Evolutionary conservation across 352 stramenopile species (phyloP).

Genomic region (Globisporangium radiosum): DNA sequence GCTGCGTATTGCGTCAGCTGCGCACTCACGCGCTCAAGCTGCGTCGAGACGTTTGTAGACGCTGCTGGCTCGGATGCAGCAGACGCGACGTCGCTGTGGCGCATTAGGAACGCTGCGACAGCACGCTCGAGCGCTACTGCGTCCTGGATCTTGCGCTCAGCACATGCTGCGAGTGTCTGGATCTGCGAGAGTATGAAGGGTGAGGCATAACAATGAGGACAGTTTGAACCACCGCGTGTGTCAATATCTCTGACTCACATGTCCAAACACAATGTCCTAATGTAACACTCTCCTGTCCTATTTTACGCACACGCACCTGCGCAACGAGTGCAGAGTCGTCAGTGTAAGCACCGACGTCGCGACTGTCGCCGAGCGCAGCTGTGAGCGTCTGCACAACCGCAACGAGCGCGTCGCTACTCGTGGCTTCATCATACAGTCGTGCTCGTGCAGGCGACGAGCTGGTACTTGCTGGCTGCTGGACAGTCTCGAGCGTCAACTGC

Average conservation of each 20-base stretch:
- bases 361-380: slow-evolving; percentile 9
- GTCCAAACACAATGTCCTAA: too few species aligned
- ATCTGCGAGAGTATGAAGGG: too few species aligned
- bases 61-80: neutral
- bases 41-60: neutral
- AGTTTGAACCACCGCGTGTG: too few species aligned
- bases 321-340: slow-evolving; percentile 9
- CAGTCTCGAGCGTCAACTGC: neutral
- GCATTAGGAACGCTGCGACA: slow-evolving; percentile 22
- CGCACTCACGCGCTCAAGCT: slow-evolving; percentile 12
- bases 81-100: slow-evolving; percentile 14
- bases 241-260: too few species aligned
- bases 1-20: slow-evolving; percentile 4
- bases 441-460: too few species aligned
- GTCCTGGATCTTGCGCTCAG: slow-evolving; percentile 6
- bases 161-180: neutral
- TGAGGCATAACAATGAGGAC: too few species aligned
- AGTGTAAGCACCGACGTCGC: slow-evolving; percentile 10
- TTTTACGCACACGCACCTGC: slow-evolving; percentile 11
- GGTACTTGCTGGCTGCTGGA: too few species aligned
- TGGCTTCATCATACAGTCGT: too few species aligned
- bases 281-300: too few species aligned
- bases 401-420: slow-evolving; percentile 2
- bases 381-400: slow-evolving; percentile 8
- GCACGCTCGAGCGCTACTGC: slow-evolving; percentile 11